These are phyloP conservation scores for Parasarocladium wereldwijsianum DNA, from an alignment of 2,329 filamentous ascomycete species.

Conservation along the genomic window DNA sequence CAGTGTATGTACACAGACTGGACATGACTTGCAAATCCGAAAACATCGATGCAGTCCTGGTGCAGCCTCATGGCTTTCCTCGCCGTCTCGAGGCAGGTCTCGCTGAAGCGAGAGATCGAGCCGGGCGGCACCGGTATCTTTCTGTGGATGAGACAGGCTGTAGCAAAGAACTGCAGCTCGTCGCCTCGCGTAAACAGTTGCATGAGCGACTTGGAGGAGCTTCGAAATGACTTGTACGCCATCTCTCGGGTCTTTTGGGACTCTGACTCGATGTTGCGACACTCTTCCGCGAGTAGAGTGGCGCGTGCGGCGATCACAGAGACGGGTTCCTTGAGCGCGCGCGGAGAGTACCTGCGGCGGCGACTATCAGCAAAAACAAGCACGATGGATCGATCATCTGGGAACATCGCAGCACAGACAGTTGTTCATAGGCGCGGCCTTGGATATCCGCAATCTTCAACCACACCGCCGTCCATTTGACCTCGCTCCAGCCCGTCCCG, in stretches of 20 bases:
- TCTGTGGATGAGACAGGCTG: slow-evolving; percentile 35
- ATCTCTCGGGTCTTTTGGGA: slow-evolving; percentile 19
- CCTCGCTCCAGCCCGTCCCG: slow-evolving; percentile 1
- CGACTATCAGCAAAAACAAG: slow-evolving; percentile 5
- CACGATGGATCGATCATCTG: neutral
- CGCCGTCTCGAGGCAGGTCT: slow-evolving; percentile 33
- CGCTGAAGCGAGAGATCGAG: slow-evolving; percentile 27
- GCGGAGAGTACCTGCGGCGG: slow-evolving; percentile 34
- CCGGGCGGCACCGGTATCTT: slow-evolving; percentile 31
- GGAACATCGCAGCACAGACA: slow-evolving; percentile 12
- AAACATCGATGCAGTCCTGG: slow-evolving; percentile 27
- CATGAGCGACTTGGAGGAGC: slow-evolving; percentile 23
- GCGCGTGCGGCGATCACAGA: slow-evolving; percentile 25
- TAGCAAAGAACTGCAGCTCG: slow-evolving; percentile 30
- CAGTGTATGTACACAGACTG: slow-evolving; percentile 36
- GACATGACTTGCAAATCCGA: slow-evolving; percentile 23
- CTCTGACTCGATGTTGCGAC: slow-evolving; percentile 20
- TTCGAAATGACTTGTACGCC: slow-evolving; percentile 21
- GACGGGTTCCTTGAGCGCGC: slow-evolving; percentile 24
- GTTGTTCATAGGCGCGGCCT: slow-evolving; percentile 40
- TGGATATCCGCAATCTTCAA: slow-evolving; percentile 40
- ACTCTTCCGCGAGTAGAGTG: slow-evolving; percentile 21
- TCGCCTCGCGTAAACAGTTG: slow-evolving; percentile 30
- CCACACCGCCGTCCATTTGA: slow-evolving; percentile 33
- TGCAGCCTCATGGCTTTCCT: slow-evolving; percentile 32